Base-by-base conservation (phyloP, 805 yeast genomes). In the Cyberlindnera suaveolens region DNA sequence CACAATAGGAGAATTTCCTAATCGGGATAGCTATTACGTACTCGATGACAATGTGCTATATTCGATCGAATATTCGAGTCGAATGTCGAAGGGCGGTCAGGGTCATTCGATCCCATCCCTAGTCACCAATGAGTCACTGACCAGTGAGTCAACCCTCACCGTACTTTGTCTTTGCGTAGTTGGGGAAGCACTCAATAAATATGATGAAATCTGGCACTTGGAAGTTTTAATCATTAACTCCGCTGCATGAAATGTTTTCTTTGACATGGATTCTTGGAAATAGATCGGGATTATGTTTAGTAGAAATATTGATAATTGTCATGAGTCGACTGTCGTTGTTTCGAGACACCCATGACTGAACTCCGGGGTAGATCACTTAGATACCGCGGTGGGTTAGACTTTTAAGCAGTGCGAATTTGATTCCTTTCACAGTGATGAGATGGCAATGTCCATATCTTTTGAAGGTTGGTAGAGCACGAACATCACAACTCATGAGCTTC, bases 341-440 rank as follows among this genome's bases (percentile, higher is more conserved):
- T 72, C 58, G 68, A 72, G 14, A 67, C 78, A 14, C 67, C 85
- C 9, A 51, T 85, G 26, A 82, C 91, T 3, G 95, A 86, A 60
- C 74, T 78, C 43, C 85, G 91, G 93, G 88, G 88, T 6, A 70
- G 90, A 63, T 76, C 85, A 17, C 47, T 77, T 89, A 70, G 80
- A 70, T 39, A 68, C 79, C 3, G 73, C 75, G 47, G 78, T 78
- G 61, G 81, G 86, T 77, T 58, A 72, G 80, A 3, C 79, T 73
- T 63, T 66, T 77, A 14, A 72, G 77, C 38, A 65, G 86, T 34
- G 68, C 83, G 49, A 77, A 45, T 72, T 75, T 55, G 78, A 78
- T 34, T 78, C 76, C 40, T 86, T 79, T 66, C 59, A 71, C 40
- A 67, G 74, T 48, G 78, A 77, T 41, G 68, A 73, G 36, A 82